phyloP scores from a whole-genome alignment of 2,329 filamentous ascomycete species.

The Penicillium rolfsii region DNA sequence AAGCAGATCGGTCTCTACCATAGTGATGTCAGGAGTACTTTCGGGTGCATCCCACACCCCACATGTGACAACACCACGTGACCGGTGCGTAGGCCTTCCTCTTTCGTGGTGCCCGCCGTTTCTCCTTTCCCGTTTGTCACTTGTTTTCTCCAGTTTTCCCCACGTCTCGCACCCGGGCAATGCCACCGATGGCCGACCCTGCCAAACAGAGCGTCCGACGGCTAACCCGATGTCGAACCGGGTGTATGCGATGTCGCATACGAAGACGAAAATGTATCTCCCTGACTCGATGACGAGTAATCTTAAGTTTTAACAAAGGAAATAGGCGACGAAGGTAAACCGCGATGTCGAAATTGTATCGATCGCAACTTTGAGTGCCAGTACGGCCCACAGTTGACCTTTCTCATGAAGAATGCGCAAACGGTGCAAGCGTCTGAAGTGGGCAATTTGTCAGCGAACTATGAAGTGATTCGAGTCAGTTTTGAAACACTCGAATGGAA shows the following conservation, averaged over 20 bases:
- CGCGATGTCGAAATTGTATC: conserved; percentile 54
- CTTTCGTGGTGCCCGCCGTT: conserved; percentile 11
- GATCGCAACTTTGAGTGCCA: conserved; percentile 53
- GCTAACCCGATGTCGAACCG: conserved; percentile 42
- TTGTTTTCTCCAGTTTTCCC: conserved; percentile 2
- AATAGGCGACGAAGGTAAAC: conserved; percentile 57
- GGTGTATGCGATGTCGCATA: conserved; percentile 55
- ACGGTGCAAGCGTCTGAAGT: conserved; percentile 38
- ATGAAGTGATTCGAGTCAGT: conserved; percentile 29
- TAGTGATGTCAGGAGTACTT: no score
- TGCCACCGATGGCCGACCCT: conserved; percentile 16
- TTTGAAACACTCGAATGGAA: conserved; percentile 5
- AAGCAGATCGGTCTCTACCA: no score
- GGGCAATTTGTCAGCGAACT: conserved; percentile 13
- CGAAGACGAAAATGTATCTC: conserved; percentile 54
- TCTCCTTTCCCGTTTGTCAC: conserved; percentile 2
- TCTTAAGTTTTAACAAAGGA: conserved; percentile 1
- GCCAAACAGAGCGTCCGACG: conserved; percentile 15
- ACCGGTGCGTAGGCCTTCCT: conserved; percentile 25
- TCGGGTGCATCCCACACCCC: no score
- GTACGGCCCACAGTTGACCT: conserved; percentile 54
- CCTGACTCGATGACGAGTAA: not conserved
- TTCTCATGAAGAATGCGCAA: conserved; percentile 54
- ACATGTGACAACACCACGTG: conserved; percentile 11
- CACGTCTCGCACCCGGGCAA: not conserved